These are phyloP conservation scores for Colletotrichum sp. DNA, from an alignment of 2,329 filamentous ascomycete genomes.

Conservation along the genomic window DNA sequence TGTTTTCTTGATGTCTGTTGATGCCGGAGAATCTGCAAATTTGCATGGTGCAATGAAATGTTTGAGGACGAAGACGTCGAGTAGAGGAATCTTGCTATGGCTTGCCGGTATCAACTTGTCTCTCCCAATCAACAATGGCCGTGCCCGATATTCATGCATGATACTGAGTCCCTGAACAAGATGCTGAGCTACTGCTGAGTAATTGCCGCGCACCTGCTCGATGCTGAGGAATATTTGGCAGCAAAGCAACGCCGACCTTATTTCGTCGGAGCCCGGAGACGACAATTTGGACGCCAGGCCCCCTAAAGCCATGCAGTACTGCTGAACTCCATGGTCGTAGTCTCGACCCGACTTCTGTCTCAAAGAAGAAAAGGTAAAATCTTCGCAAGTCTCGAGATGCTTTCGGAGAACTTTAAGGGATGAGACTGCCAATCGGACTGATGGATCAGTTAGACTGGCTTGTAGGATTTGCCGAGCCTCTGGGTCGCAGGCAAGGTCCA, in stretches of 20 bases:
- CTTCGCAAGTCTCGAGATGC: constrained; percentile 39
- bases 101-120: constrained; percentile 35
- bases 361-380: constrained; percentile 24
- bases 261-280: constrained; percentile 28
- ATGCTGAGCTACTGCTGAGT: constrained; percentile 45
- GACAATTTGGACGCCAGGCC: constrained; percentile 44
- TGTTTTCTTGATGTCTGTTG: constrained; percentile 17
- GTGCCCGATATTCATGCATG: constrained; percentile 44
- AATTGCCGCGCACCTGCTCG: constrained; percentile 46
- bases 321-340: constrained; percentile 40
- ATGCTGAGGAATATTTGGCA: constrained; percentile 54
- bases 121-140: constrained; percentile 33
- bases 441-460: constrained; percentile 38
- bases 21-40: constrained; percentile 35
- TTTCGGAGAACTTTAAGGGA: constrained; percentile 45
- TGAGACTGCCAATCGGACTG: constrained; percentile 41
- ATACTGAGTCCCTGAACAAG: constrained; percentile 48
- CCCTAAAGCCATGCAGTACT: constrained; percentile 46
- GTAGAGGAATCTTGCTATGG: constrained; percentile 36
- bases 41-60: constrained; percentile 46
- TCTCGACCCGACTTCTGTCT: constrained; percentile 25
- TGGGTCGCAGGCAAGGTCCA: constrained; percentile 38
- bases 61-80: constrained; percentile 49
- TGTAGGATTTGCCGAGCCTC: constrained; percentile 45
- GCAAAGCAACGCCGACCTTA: constrained; percentile 47